These are phyloP conservation scores for Monilinia fructigena DNA, from an alignment of 2,329 filamentous ascomycete species.

Conservation along the genomic window DNA sequence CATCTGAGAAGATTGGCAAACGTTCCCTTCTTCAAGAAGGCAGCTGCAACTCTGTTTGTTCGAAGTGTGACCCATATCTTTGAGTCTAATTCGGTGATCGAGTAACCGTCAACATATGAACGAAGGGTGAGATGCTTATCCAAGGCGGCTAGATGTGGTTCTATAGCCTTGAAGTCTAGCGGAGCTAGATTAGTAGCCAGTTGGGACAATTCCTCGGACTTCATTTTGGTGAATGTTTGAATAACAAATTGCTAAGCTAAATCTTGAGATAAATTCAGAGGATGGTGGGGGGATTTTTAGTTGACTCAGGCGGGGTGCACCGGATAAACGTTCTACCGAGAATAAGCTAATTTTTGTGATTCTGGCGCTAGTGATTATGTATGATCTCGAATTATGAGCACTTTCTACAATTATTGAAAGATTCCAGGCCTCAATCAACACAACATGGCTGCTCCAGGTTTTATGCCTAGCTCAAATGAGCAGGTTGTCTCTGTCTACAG, in stretches of 20 bases:
- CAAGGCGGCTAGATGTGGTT: slow-evolving; percentile 70
- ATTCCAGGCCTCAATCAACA: slow-evolving; percentile 18
- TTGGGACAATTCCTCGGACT: slow-evolving; percentile 54
- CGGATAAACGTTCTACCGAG: slow-evolving; percentile 26
- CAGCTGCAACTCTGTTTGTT: slow-evolving; percentile 78
- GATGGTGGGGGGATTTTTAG: slow-evolving; percentile 24
- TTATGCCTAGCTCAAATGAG: slow-evolving; percentile 41
- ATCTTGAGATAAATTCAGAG: slow-evolving; percentile 27
- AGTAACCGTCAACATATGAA: slow-evolving; percentile 81
- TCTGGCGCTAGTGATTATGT: slow-evolving; percentile 13
- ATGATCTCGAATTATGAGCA: slow-evolving; percentile 17
- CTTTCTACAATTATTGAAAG: slow-evolving; percentile 2
- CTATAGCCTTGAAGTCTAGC: slow-evolving; percentile 79
- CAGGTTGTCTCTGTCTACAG: slow-evolving; percentile 33
- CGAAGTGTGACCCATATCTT: slow-evolving; percentile 82
- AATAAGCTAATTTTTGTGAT: slow-evolving; percentile 15
- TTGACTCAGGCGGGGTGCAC: slow-evolving; percentile 19
- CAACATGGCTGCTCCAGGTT: slow-evolving; percentile 37
- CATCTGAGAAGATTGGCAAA: slow-evolving; percentile 79
- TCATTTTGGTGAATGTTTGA: slow-evolving; percentile 45
- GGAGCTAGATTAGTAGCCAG: slow-evolving; percentile 52
- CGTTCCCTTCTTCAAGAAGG: slow-evolving; percentile 74
- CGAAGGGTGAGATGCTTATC: slow-evolving; percentile 86
- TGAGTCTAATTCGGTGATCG: slow-evolving; percentile 71
- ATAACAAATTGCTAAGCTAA: slow-evolving; percentile 10